Evolutionary conservation across 1,139 yeast species (phyloP), one percentile per base, ranked within the genome.

Genomic region (Lodderomyces beijingensis): DNA sequence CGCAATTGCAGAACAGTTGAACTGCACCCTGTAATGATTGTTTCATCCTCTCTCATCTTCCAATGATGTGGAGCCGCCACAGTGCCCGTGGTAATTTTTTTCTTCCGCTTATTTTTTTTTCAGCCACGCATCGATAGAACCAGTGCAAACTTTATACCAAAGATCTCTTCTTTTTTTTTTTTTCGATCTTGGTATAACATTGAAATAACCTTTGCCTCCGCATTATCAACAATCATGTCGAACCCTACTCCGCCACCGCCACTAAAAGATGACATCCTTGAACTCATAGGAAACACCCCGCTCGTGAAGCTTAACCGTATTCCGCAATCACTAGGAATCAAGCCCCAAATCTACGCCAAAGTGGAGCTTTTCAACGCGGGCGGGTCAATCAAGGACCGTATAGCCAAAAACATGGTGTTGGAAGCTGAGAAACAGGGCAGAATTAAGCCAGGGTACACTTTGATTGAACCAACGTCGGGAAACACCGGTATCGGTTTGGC

Each of bases 401-500:
- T 64, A 60, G 74, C 76, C 47, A 67, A 69, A 45, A 66, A 82
- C 53, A 79, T 86, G 77, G 82, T 86, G 17, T 81, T 82, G 50
- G 85, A 84, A 53, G 95, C 95, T 16, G 95, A 86, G 57, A 75
- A 73, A 47, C 65, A 70, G 21, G 95, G 95, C 32, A 64, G 77
- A 46, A 83, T 86, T 49, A 83, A 81, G 61, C 94, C 95, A 13
- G 93, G 93, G 2, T 79, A 82, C 52, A 85, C 95, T 20, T 65
- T 86, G 51, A 85, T 86, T 46, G 95, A 86, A 62, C 95, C 95
- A 36, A 86, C 95, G 20, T 81, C 91, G 10, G 95, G 95, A 53
- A 81, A 81, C 60, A 81, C 88, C 33, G 95, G 95, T 62, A 86
- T 86, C 53, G 95, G 95, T 42, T 70, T 86, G 47, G 95, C 95